phyloP scores from a whole-genome alignment of 805 yeast genomes.

The Yamadazyma phyllophila region DNA sequence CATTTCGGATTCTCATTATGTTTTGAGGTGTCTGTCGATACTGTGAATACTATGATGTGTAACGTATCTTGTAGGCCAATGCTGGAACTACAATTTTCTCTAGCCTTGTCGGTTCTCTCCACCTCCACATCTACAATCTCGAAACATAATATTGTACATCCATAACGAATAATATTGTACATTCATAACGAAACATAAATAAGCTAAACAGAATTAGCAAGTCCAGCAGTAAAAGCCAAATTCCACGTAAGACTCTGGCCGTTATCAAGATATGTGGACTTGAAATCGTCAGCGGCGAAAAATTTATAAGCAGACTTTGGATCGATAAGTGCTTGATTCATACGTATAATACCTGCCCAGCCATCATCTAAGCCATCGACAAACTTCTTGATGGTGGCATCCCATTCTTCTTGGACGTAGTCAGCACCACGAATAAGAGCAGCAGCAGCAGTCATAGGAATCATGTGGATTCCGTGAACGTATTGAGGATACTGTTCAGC shows the following conservation, averaged over 20 bases:
- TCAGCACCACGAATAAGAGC: constrained; percentile 53
- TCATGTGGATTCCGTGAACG: constrained; percentile 76
- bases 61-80: too few species aligned
- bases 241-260: constrained; percentile 67
- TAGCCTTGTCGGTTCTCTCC: too few species aligned
- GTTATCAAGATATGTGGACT: constrained; percentile 46
- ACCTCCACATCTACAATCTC: background rate
- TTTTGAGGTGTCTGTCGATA: too few species aligned
- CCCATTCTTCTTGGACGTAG: constrained; percentile 65
- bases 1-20: too few species aligned
- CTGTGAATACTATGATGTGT: too few species aligned
- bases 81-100: too few species aligned
- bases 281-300: constrained; percentile 38
- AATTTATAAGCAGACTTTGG: constrained; percentile 60
- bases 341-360: constrained; percentile 71
- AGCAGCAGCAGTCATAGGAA: constrained; percentile 71
- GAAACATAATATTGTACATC: constrained; percentile 1
- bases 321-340: constrained; percentile 74
- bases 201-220: constrained; percentile 18
- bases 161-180: constrained; percentile 6
- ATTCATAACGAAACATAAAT: constrained; percentile 4
- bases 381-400: constrained; percentile 43
- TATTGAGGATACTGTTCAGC: constrained; percentile 44
- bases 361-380: constrained; percentile 53
- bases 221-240: constrained; percentile 57